A percentile compares a stretch with the other conserved stretches of the same genome.
Evolutionary conservation across 2,329 filamentous ascomycete genomes (phyloP).

Genomic region (Xylariales sp.): DNA sequence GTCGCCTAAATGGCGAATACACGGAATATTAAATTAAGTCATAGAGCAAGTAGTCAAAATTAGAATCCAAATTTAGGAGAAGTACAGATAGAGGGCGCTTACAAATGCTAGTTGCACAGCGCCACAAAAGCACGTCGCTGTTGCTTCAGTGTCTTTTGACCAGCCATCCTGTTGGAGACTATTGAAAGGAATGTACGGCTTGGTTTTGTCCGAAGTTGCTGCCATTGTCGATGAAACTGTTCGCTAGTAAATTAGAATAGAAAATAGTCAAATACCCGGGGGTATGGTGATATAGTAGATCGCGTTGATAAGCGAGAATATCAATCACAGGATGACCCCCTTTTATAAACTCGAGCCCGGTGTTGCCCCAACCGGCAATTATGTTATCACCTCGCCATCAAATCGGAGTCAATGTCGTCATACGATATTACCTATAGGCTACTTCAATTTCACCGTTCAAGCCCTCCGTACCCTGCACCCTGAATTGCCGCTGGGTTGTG

Average conservation of each 20-base stretch:
- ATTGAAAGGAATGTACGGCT: conserved; percentile 51
- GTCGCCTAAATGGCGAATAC: background rate
- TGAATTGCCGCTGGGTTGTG: background rate
- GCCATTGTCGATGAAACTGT: conserved; percentile 10
- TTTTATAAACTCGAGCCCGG: conserved; percentile 10
- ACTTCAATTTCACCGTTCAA: background rate
- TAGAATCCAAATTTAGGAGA: background rate
- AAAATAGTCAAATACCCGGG: background rate
- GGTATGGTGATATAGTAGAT: background rate
- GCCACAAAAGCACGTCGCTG: conserved; percentile 70
- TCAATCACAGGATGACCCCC: background rate
- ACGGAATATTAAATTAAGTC: background rate
- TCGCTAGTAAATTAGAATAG: background rate
- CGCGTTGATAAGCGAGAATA: background rate
- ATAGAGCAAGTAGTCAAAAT: too few relatives aligned
- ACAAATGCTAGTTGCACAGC: conserved; percentile 66
- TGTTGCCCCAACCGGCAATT: background rate
- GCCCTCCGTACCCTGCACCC: background rate
- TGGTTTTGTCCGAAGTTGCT: conserved; percentile 36
- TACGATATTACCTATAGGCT: background rate
- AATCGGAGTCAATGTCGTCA: background rate
- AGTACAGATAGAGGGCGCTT: conserved; percentile 42
- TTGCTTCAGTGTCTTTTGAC: conserved; percentile 60
- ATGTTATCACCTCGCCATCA: conserved; percentile 1
- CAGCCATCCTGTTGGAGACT: conserved; percentile 56